Base-by-base conservation (phyloP, 495 filamentous ascomycete species). In the Aspergillus baeticus region DNA sequence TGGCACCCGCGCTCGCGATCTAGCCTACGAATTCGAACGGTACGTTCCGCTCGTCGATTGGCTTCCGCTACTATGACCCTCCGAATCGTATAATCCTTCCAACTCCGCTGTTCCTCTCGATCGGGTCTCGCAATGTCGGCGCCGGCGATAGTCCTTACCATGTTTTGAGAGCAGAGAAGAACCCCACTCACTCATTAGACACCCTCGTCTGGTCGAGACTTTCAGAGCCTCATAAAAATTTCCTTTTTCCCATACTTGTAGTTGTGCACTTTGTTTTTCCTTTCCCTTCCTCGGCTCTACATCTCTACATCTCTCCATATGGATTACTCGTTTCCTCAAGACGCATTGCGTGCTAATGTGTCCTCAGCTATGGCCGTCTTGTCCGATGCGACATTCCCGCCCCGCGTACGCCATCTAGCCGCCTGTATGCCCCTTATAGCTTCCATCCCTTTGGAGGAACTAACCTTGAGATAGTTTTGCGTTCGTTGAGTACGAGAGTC, bases 21-120 rank as follows among this genome's bases (percentile, higher is more conserved):
- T 99, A 75, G 94, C 94, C 80, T 98, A 96, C 89, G 94, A 99
- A 84, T 97, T 97, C 89, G 92, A 96, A 89, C 90, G 93, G 95
- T 98, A 95, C 82, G 89, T 92, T 63, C 69, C 77, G 82, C 81
- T 81, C 81, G 77, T 77, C 77, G 70, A 71, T 70, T 72, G 57
- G 63, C 71, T 64, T 68, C 62, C 68, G 61, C 67, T 66, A 60
- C 58, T 60, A 60, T 55, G 48, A 65, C 64, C 61, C 58, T 62
- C 61, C 68, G 65, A 62, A 31, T 54, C 63, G 57, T 60, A 54
- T 58, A n/a, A 56, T 55, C 33, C 54, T 51, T 57, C 61, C 51
- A 55, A 54, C 55, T 55, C 51, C 58, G 60, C 57, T 54, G 51
- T 46, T 46, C 39, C 29, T 50, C 54, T 65, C 59, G 56, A 36